Evolutionary conservation across 306 rosid species (phyloP).

Genomic region (Prunus kanzakura): DNA sequence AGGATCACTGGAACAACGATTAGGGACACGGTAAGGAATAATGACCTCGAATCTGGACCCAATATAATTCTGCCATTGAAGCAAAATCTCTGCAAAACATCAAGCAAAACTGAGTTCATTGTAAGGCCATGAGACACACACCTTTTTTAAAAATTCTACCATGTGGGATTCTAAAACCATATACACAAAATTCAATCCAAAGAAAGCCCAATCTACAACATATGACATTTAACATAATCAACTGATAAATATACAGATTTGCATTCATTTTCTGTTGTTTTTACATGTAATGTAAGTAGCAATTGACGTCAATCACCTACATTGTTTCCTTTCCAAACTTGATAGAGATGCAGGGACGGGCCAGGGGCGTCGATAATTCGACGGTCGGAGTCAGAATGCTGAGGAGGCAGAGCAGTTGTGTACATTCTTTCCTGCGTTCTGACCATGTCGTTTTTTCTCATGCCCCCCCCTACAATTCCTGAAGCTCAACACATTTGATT

Average conservation of each 20-base stretch:
- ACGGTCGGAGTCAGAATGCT: conserved; percentile 32
- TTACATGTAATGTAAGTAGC: not conserved
- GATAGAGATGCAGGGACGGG: conserved; percentile 25
- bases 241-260: not conserved
- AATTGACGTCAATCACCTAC: conserved; percentile 7
- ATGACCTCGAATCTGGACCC: conserved; percentile 42
- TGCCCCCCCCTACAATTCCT: not conserved
- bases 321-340: conserved; percentile 47
- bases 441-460: not conserved
- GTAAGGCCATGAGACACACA: not conserved
- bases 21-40: conserved; percentile 33
- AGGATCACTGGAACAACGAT: conserved; percentile 36
- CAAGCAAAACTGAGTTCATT: not conserved
- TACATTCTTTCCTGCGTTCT: conserved; percentile 11
- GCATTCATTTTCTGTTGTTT: not conserved
- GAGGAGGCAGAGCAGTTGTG: conserved; percentile 15
- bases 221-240: not conserved
- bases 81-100: conserved; percentile 33
- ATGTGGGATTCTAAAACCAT: not conserved
- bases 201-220: not conserved
- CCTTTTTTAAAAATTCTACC: too few species aligned
- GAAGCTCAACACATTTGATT: conserved; percentile 14
- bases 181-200: not conserved
- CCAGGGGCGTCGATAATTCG: conserved; percentile 23
- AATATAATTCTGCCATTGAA: conserved; percentile 34